Conservation (phyloP, 176 grass and related monocot species). For the Rhynchospora breviuscula region DNA sequence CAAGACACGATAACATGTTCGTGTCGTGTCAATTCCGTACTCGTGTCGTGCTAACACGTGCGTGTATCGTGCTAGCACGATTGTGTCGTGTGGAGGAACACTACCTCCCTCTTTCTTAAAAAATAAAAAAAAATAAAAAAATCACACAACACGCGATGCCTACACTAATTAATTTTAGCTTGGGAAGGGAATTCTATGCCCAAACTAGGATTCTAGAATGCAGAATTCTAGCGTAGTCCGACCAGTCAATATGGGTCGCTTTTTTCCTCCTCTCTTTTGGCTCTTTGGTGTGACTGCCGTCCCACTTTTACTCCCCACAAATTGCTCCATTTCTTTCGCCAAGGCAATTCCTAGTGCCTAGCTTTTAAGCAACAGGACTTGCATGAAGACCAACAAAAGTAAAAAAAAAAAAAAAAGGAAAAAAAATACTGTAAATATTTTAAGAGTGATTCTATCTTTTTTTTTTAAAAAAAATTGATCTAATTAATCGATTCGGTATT, state of each 20-base stretch:
- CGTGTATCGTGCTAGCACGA: too few relatives aligned
- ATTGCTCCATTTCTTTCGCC: neutral
- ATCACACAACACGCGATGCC: too few relatives aligned
- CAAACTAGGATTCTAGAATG: neutral
- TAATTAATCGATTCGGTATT: too few relatives aligned
- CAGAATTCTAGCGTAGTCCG: neutral
- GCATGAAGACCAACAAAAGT: neutral
- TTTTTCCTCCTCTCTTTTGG: conserved; percentile 3
- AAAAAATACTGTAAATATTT: neutral
- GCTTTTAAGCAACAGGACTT: conserved; percentile 14
- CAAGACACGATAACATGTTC: too few relatives aligned
- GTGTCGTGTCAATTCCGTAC: too few relatives aligned
- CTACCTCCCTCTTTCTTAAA: too few relatives aligned
- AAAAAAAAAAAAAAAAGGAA: neutral
- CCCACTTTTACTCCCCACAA: conserved; percentile 3
- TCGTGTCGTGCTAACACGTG: too few relatives aligned
- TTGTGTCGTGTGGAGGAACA: too few relatives aligned
- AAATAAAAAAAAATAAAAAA: too few relatives aligned
- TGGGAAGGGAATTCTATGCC: neutral
- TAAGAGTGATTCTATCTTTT: neutral
- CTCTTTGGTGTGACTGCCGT: neutral
- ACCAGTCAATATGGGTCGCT: neutral
- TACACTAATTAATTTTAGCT: neutral
- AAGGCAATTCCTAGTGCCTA: conserved; percentile 15
- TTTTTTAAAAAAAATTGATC: too few relatives aligned